Conservation (phyloP, 371 early-diverging fungal genomes). For the Globomyces sp. region DNA sequence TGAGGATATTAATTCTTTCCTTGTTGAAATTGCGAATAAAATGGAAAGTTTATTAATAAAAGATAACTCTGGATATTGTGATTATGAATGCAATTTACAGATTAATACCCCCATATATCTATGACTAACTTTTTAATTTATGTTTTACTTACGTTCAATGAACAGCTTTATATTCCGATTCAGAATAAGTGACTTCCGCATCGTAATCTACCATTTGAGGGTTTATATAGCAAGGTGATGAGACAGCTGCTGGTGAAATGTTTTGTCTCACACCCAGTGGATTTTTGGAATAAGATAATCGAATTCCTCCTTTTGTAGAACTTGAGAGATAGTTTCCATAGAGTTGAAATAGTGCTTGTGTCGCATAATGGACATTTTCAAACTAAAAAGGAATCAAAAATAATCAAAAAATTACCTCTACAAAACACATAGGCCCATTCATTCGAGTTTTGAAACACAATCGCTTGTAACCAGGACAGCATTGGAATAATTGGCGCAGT, state of each 20-base stretch:
- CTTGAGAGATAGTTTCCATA: slow-evolving; percentile 77
- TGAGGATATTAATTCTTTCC: no score
- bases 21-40: no score
- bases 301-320: slow-evolving; percentile 88
- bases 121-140: no score
- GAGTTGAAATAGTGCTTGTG: slow-evolving; percentile 76
- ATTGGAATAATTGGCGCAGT: slow-evolving; percentile 69
- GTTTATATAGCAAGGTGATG: no score
- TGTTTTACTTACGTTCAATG: no score
- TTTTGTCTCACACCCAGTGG: slow-evolving; percentile 68
- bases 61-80: no score
- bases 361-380: slow-evolving; percentile 81
- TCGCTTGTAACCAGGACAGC: slow-evolving; percentile 78
- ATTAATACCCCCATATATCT: no score
- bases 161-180: no score
- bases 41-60: no score
- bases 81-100: no score
- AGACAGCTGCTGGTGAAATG: not conserved
- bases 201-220: no score
- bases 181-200: no score
- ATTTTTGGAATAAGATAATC: slow-evolving; percentile 91
- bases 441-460: slow-evolving; percentile 79
- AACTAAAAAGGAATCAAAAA: slow-evolving; percentile 70
- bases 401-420: slow-evolving; percentile 33
- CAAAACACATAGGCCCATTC: slow-evolving; percentile 86